Base-by-base conservation (phyloP, 1,139 yeast species). In the Zygoascus hellenicus region DNA sequence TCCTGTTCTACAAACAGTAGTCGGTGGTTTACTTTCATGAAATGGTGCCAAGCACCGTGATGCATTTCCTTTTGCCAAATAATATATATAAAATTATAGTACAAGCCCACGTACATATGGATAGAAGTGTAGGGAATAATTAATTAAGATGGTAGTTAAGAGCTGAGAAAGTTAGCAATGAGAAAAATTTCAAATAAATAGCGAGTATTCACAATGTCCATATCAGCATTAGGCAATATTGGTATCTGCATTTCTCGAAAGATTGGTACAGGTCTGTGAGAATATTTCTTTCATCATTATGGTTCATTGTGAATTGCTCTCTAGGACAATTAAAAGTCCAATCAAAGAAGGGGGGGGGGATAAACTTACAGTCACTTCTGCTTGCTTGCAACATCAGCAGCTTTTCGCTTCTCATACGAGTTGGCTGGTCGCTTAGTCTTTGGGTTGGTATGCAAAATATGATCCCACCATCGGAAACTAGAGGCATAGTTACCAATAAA, bases 381-480 rank as follows among this genome's bases (percentile, higher is more conserved):
- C 37, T 39, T 43, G 26, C 26, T 22, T 13, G 26, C 34, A n/a
- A 34, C 28, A 16, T 38, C 38, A 17, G 43, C 48, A 10, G 16
- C 43, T 10, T 39, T 30, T 46, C 26, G 26, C 26, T 22, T 22
- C 7, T 22, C 26, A 22, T 22, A 22, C 26, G 26, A 22, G 26
- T 50, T 51, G 48, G 43, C 46, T 38, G 53, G 51, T 31, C 57
- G 48, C 48, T 50, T 51, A 30, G 58, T 54, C 53, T 57, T 57
- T 19, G 60, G 60, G 38, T 56, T 51, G 26, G 97, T 90, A 57
- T 81, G 81, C 59, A 90, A 71, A 52, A 80, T 59, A 65, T 72
- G 82, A 69, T 90, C 97, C 94, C 95, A 88, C 85, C 94, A 86
- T 69, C 96, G 80, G 76, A 90, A 90, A 32, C 92, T 81, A 48